These are phyloP conservation scores for Oleoguttula mirabilis DNA, from an alignment of 495 filamentous ascomycete species.

Conservation along the genomic window DNA sequence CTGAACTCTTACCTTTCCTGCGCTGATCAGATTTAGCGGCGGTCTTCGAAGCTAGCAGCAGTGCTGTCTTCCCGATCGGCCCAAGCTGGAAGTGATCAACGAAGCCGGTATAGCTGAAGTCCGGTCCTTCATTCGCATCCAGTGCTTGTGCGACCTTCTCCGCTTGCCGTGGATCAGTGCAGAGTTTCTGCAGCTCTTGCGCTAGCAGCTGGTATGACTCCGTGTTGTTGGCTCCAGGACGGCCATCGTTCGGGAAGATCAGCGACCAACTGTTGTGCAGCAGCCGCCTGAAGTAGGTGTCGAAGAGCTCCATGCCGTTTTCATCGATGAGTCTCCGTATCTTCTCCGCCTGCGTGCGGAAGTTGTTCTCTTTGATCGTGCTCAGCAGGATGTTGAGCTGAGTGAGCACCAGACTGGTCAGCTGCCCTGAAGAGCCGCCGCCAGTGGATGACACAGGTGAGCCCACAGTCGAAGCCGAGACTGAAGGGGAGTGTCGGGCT, in stretches of 20 bases:
- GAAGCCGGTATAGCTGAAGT: conserved; percentile 87
- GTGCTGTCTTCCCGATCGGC: conserved; percentile 70
- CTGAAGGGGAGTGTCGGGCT: conserved; percentile 51
- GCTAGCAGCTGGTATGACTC: conserved; percentile 72
- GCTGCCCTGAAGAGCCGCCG: conserved; percentile 16
- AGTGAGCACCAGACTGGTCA: conserved; percentile 81
- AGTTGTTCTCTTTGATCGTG: conserved; percentile 87
- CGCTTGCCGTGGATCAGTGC: conserved; percentile 65
- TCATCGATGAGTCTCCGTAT: conserved; percentile 86
- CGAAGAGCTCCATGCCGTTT: conserved; percentile 93
- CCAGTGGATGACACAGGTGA: conserved; percentile 47
- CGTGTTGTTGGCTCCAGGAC: conserved; percentile 52
- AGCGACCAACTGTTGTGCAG: conserved; percentile 71
- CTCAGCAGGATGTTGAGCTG: conserved; percentile 90
- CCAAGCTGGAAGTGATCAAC: conserved; percentile 90
- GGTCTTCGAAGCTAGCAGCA: conserved; percentile 79
- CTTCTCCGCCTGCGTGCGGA: conserved; percentile 82
- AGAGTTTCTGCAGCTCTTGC: conserved; percentile 74
- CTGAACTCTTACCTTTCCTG: conserved; percentile 59
- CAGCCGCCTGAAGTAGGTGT: conserved; percentile 82
- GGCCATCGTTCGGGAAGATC: conserved; percentile 65
- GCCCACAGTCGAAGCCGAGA: conserved; percentile 48
- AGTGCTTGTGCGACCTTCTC: conserved; percentile 86
- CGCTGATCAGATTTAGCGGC: conserved; percentile 66
- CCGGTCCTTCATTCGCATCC: conserved; percentile 69